These are phyloP conservation scores for Cercophora newfieldiana DNA, from an alignment of 495 filamentous ascomycete genomes.

Conservation along the genomic window DNA sequence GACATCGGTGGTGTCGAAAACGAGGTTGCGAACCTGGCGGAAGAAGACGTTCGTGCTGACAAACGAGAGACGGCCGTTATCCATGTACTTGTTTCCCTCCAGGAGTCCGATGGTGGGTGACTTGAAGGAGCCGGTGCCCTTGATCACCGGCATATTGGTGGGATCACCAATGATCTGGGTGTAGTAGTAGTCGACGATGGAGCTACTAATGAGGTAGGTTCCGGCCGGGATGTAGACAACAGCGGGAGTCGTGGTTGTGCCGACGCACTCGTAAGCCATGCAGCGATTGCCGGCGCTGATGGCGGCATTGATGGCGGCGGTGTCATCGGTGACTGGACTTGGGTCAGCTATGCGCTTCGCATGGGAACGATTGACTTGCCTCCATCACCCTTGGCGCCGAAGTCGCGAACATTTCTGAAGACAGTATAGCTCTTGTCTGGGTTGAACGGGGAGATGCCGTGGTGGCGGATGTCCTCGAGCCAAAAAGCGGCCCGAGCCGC, in stretches of 20 bases:
- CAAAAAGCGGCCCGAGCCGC: not conserved
- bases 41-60: slow-evolving; percentile 86
- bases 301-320: slow-evolving; percentile 78
- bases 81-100: slow-evolving; percentile 27
- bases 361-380: slow-evolving; percentile 4
- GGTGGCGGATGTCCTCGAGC: slow-evolving; percentile 39
- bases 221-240: slow-evolving; percentile 70
- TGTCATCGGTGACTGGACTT: slow-evolving; percentile 71
- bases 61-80: slow-evolving; percentile 30
- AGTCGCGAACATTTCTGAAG: slow-evolving; percentile 83
- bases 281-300: slow-evolving; percentile 71
- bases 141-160: slow-evolving; percentile 64
- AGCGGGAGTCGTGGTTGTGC: slow-evolving; percentile 69
- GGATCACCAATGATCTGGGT: slow-evolving; percentile 64
- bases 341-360: not conserved
- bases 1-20: slow-evolving; percentile 74
- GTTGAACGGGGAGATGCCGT: slow-evolving; percentile 46
- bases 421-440: slow-evolving; percentile 56
- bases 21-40: slow-evolving; percentile 87
- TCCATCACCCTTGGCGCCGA: slow-evolving; percentile 75
- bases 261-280: slow-evolving; percentile 76
- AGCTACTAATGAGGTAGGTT: slow-evolving; percentile 58
- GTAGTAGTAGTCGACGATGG: slow-evolving; percentile 65
- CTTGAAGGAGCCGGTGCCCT: slow-evolving; percentile 61
- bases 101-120: slow-evolving; percentile 27